Evolutionary conservation across 495 filamentous ascomycete genomes (phyloP).

Genomic region (Penicillium verhagenii): DNA sequence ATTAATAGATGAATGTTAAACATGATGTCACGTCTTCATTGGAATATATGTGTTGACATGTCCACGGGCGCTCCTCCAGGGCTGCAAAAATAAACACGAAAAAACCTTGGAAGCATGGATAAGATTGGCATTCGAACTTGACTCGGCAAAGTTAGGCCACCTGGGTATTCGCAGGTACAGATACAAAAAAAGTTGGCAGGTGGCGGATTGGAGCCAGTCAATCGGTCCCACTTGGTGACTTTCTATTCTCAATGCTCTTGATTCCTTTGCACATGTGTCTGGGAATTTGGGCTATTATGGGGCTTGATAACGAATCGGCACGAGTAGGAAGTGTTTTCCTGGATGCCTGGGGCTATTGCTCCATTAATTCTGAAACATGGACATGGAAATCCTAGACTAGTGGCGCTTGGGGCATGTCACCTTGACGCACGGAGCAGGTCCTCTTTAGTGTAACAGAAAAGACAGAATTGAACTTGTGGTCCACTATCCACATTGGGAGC

Average conservation of each 20-base stretch:
- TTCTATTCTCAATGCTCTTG: not conserved
- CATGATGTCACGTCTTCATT: too few relatives aligned
- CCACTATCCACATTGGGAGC: not conserved
- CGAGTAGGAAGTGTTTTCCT: not conserved
- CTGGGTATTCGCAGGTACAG: too few relatives aligned
- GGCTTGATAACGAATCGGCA: not conserved
- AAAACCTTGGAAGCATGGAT: too few relatives aligned
- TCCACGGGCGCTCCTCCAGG: too few relatives aligned
- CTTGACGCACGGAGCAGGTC: slow-evolving; percentile 2
- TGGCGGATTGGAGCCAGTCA: not conserved
- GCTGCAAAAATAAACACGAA: too few relatives aligned
- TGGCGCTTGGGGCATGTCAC: slow-evolving; percentile 5
- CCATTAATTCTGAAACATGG: slow-evolving; percentile 30
- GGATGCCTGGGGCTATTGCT: not conserved
- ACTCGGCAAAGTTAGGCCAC: too few relatives aligned
- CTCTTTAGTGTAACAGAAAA: not conserved
- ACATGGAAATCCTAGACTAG: slow-evolving; percentile 20
- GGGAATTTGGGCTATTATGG: too few relatives aligned
- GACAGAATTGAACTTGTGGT: not conserved
- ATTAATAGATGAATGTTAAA: too few relatives aligned
- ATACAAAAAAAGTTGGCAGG: slow-evolving; percentile 2
- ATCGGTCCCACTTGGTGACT: not conserved
- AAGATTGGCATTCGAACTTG: not conserved
- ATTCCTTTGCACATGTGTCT: too few relatives aligned
- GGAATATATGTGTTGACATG: too few relatives aligned